Evolutionary conservation across 768 basidiomycete species (phyloP).

Genomic region (Leucocoprinus sp.): DNA sequence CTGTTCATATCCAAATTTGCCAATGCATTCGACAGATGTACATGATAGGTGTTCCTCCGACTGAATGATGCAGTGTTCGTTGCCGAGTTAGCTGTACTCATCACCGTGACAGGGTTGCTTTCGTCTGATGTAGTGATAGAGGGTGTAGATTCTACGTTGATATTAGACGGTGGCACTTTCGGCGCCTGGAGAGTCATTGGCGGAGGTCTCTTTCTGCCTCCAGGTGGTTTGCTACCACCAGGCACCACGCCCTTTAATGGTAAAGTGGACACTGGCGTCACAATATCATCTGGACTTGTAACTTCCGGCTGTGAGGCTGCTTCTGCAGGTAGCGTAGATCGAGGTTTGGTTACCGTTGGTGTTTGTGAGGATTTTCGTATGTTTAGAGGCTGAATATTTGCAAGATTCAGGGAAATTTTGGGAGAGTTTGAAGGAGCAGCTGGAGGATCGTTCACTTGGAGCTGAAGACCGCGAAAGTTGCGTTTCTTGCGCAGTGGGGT

Average conservation of each 20-base stretch:
- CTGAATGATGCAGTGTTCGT: slow-evolving; percentile 27
- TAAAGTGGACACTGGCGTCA: slow-evolving; percentile 13
- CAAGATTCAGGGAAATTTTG: slow-evolving; percentile 13
- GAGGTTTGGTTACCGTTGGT: slow-evolving; percentile 8
- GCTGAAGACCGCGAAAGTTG: slow-evolving; percentile 82
- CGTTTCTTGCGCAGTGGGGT: slow-evolving; percentile 77
- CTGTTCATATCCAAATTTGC: slow-evolving; percentile 82
- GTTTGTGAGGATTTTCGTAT: slow-evolving; percentile 5
- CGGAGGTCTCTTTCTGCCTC: slow-evolving; percentile 66
- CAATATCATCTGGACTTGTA: neutral
- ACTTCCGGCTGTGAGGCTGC: slow-evolving; percentile 8
- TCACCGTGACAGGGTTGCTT: slow-evolving; percentile 38
- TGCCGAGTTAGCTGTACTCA: slow-evolving; percentile 45
- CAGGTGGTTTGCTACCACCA: slow-evolving; percentile 20
- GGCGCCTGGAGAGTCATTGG: slow-evolving; percentile 78
- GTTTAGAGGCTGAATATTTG: neutral
- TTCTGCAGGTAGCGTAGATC: slow-evolving; percentile 13
- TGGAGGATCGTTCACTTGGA: slow-evolving; percentile 41
- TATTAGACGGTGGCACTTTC: slow-evolving; percentile 42
- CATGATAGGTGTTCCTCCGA: slow-evolving; percentile 69
- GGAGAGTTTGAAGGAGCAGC: slow-evolving; percentile 9
- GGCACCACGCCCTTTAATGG: slow-evolving; percentile 31
- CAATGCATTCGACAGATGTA: slow-evolving; percentile 72
- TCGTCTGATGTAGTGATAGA: slow-evolving; percentile 14
- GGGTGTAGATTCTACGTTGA: slow-evolving; percentile 26